Percentiles rank a stretch among this genome's conserved stretches.
These are phyloP conservation scores for Phytophthora cryptogea DNA, from an alignment of 352 stramenopile genomes.

Conservation along the genomic window DNA sequence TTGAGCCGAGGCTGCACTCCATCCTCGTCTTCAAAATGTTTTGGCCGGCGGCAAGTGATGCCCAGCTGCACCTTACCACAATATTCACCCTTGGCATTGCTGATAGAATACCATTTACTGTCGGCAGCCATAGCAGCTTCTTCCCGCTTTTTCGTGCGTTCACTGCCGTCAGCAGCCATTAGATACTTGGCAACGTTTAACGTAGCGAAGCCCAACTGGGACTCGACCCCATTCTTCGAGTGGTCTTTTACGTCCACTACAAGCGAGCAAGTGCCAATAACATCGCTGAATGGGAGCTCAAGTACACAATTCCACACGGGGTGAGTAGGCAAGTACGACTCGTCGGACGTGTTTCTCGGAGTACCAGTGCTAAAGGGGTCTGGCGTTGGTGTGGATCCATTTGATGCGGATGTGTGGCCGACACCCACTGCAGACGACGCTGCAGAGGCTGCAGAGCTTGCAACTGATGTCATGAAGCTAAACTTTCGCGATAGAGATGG, in stretches of 20 bases:
- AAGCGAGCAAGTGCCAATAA: constrained; percentile 80
- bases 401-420: constrained; percentile 19
- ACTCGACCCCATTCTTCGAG: constrained; percentile 41
- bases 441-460: constrained; percentile 41
- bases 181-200: constrained; percentile 87
- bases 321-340: constrained; percentile 67
- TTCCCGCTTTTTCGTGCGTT: constrained; percentile 53
- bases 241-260: constrained; percentile 78
- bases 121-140: constrained; percentile 74
- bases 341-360: constrained; percentile 57
- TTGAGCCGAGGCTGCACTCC: constrained; percentile 61
- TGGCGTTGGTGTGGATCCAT: constrained; percentile 22
- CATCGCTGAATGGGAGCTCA: constrained; percentile 69
- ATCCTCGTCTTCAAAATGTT: constrained; percentile 31
- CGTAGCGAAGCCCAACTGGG: constrained; percentile 64
- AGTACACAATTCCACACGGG: constrained; percentile 86
- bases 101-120: constrained; percentile 85
- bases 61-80: constrained; percentile 84
- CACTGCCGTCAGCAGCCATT: constrained; percentile 58
- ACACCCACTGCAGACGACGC: constrained; percentile 36
- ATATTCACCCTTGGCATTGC: constrained; percentile 86
- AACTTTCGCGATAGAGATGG: constrained; percentile 77
- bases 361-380: constrained; percentile 63
- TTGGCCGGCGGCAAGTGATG: constrained; percentile 65
- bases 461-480: constrained; percentile 61